Evolutionary conservation across 371 early-diverging fungal species (phyloP).

Genomic region (Mortierella sp.): DNA sequence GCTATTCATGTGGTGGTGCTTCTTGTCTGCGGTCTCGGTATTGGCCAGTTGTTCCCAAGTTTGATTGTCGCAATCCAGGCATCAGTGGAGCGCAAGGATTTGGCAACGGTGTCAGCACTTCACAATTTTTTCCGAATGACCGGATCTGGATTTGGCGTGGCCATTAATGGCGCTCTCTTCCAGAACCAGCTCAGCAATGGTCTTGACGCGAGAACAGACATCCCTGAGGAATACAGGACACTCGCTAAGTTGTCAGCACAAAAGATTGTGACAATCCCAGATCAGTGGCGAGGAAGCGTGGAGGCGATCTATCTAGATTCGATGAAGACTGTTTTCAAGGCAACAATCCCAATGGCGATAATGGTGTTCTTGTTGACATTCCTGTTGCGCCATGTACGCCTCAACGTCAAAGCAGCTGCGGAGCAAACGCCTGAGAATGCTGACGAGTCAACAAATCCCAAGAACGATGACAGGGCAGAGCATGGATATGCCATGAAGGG

Average conservation of each 20-base stretch:
- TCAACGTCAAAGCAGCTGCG: conserved; percentile 21
- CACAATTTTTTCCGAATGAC: conserved; percentile 60
- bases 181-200: conserved; percentile 47
- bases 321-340: conserved; percentile 52
- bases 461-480: too few species aligned
- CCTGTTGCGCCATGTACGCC: conserved; percentile 29
- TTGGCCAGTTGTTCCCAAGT: conserved; percentile 50
- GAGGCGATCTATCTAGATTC: conserved; percentile 36
- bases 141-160: conserved; percentile 61
- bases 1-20: conserved; percentile 56
- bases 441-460: too few species aligned
- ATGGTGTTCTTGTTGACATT: conserved; percentile 47
- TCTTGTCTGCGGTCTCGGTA: conserved; percentile 64
- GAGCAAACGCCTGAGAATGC: conserved; percentile 3
- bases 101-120: conserved; percentile 49
- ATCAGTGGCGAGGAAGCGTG: conserved; percentile 20
- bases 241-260: conserved; percentile 40
- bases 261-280: conserved; percentile 34
- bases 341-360: conserved; percentile 47
- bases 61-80: conserved; percentile 64
- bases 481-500: too few species aligned
- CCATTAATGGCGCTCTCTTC: conserved; percentile 58
- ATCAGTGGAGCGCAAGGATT: conserved; percentile 50
- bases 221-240: conserved; percentile 18
- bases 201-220: background rate